Conservation (phyloP, 352 stramenopile species). For the Poterioochromonas sp. region DNA sequence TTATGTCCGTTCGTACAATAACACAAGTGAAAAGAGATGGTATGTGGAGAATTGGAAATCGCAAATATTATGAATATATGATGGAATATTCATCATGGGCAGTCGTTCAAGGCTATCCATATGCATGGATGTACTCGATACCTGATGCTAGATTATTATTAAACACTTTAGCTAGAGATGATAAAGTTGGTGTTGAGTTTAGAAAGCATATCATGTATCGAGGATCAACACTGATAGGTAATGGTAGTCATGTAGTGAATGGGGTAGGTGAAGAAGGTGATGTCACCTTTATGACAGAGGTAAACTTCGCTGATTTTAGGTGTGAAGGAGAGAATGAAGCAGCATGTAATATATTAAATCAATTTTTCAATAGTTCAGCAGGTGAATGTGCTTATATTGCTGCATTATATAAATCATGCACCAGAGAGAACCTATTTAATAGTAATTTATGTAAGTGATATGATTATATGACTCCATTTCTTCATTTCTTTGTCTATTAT, state of each 20-base stretch:
- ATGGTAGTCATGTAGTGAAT: slow-evolving; percentile 17
- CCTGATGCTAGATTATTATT: slow-evolving; percentile 2
- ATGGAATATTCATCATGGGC: background rate
- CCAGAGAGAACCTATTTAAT: background rate
- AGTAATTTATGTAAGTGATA: background rate
- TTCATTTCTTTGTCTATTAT: background rate
- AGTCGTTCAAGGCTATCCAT: background rate
- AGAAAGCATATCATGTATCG: slow-evolving; percentile 23
- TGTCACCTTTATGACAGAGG: slow-evolving; percentile 7
- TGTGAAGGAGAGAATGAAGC: background rate
- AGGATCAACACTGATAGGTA: background rate
- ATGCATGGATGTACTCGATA: background rate
- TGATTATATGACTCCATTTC: no score
- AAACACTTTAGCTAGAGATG: background rate
- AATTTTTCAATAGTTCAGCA: background rate
- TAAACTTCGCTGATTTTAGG: slow-evolving; percentile 5
- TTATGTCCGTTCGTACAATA: background rate
- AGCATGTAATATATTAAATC: slow-evolving; percentile 2
- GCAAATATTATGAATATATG: background rate
- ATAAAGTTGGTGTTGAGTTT: background rate
- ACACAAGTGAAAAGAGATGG: background rate
- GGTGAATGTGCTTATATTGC: background rate
- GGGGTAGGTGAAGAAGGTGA: background rate
- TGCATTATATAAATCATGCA: background rate
- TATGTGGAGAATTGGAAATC: slow-evolving; percentile 21